Percentiles rank a stretch among this genome's conserved stretches.
These are phyloP conservation scores for Blepharisma japonicum DNA, from an alignment of 73 alveolate genomes.

Conservation along the genomic window DNA sequence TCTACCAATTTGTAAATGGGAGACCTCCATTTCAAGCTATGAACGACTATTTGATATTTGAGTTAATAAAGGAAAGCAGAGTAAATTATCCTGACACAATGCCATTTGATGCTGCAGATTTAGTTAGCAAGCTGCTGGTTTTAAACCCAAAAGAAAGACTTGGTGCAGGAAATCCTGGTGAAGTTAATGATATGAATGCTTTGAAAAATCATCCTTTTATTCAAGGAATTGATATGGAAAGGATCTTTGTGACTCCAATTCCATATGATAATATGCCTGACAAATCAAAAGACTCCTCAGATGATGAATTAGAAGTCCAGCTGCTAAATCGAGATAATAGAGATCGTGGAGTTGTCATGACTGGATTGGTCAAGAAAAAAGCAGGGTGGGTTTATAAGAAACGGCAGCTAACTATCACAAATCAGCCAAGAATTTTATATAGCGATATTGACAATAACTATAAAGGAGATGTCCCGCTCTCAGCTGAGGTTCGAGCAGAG, in stretches of 20 bases:
- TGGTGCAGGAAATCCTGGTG: conserved; percentile 77
- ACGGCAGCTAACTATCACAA: conserved; percentile 11
- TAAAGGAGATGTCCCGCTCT: background rate
- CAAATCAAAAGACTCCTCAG: background rate
- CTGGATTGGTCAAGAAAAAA: background rate
- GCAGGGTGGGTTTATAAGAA: conserved; percentile 26
- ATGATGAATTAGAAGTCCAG: conserved; percentile 19
- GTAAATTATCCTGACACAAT: conserved; percentile 59
- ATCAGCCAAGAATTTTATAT: conserved; percentile 29
- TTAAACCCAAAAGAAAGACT: conserved; percentile 60
- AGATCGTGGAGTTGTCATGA: background rate
- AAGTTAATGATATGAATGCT: conserved; percentile 27
- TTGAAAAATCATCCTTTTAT: conserved; percentile 64
- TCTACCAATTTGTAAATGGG: conserved; percentile 81
- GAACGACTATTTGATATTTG: conserved; percentile 71
- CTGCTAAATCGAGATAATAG: conserved; percentile 6
- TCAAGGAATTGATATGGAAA: conserved; percentile 48
- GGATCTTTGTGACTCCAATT: conserved; percentile 8
- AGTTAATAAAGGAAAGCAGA: conserved; percentile 46
- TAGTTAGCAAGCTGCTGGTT: conserved; percentile 57
- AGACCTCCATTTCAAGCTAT: conserved; percentile 84
- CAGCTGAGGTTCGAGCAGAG: background rate
- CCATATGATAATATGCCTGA: conserved; percentile 1
- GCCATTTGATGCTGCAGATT: conserved; percentile 75
- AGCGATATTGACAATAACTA: background rate